Conservation (phyloP, 1,139 yeast species). For the Blastobotrys malaysiensis region DNA sequence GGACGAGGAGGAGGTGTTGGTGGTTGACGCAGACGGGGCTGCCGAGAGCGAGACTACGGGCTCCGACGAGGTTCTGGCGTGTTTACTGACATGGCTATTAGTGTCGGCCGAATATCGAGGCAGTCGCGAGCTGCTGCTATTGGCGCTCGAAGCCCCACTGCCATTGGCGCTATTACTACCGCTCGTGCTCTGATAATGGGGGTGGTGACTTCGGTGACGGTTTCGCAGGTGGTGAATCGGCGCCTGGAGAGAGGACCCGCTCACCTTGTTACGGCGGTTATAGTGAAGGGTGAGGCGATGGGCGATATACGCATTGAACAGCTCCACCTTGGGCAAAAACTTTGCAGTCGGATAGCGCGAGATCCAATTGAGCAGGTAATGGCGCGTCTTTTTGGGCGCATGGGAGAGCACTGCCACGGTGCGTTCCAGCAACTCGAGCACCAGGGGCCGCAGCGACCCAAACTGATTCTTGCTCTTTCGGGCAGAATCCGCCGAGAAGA, state of each 20-base stretch:
- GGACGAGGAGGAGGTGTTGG: background rate
- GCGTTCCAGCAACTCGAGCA: slow-evolving; percentile 63
- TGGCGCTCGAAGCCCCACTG: background rate
- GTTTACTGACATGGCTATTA: background rate
- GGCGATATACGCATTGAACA: slow-evolving; percentile 36
- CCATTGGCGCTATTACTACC: background rate
- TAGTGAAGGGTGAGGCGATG: slow-evolving; percentile 30
- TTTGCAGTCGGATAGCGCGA: slow-evolving; percentile 34
- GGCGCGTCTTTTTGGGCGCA: slow-evolving; percentile 39
- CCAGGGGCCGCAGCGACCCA: slow-evolving; percentile 29
- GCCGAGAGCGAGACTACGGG: background rate
- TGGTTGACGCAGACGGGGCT: background rate
- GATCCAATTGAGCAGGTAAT: slow-evolving; percentile 55
- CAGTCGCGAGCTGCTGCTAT: background rate
- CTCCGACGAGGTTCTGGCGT: background rate
- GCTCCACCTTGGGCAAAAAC: slow-evolving; percentile 31
- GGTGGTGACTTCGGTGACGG: slow-evolving; percentile 4
- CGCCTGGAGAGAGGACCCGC: slow-evolving; percentile 1
- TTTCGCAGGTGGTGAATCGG: background rate
- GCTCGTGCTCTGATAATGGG: background rate
- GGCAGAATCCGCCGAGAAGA: slow-evolving; percentile 17
- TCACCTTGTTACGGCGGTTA: slow-evolving; percentile 1
- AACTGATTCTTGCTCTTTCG: background rate
- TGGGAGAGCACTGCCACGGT: slow-evolving; percentile 61
- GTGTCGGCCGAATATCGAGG: background rate